Conservation (phyloP, 164 flowering plant genomes). For the Nymphaea thermarum region DNA sequence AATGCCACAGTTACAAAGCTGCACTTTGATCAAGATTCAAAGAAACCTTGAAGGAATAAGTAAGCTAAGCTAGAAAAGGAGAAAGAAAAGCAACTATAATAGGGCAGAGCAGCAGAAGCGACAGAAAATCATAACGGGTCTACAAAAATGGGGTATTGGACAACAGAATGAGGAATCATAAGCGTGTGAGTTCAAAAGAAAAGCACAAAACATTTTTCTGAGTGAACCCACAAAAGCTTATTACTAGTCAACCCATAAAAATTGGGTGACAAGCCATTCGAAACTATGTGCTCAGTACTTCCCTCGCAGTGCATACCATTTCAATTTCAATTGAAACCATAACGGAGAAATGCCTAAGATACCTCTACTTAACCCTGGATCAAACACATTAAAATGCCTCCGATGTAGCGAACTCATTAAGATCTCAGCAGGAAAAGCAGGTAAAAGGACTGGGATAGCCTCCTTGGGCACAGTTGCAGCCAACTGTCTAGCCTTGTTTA, state of each 20-base stretch:
- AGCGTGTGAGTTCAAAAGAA: no score
- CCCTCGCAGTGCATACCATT: constrained; percentile 81
- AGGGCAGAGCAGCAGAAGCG: no score
- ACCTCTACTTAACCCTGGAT: constrained; percentile 65
- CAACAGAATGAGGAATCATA: no score
- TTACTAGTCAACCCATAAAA: not conserved
- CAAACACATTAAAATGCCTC: constrained; percentile 81
- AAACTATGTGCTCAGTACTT: constrained; percentile 28
- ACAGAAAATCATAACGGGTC: no score
- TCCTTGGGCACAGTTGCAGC: constrained; percentile 65
- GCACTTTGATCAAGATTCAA: no score
- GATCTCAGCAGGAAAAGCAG: constrained; percentile 78
- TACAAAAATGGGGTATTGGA: no score
- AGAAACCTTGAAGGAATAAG: no score
- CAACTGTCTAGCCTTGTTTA: constrained; percentile 75
- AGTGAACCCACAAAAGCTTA: no score
- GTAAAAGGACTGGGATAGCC: constrained; percentile 71
- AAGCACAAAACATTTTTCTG: no score
- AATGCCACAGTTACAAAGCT: no score
- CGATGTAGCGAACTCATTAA: constrained; percentile 49
- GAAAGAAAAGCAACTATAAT: no score
- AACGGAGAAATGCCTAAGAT: constrained; percentile 70
- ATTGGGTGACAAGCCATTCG: not conserved
- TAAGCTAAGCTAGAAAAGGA: no score
- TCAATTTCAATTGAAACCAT: constrained; percentile 76